Evolutionary conservation across 2,329 filamentous ascomycete genomes (phyloP).

Genomic region (Aschersonia sp.): DNA sequence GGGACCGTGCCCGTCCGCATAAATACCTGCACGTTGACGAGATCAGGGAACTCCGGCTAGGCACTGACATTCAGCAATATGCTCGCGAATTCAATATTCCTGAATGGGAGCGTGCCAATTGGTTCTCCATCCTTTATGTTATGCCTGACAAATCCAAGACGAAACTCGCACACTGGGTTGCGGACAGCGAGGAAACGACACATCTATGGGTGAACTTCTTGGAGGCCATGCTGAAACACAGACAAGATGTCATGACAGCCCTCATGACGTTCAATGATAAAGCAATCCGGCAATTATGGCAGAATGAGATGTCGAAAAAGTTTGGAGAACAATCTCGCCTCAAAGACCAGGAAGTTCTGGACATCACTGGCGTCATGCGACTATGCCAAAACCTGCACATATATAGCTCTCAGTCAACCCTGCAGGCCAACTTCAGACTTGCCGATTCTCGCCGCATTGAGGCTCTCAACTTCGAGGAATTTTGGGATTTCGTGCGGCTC

Average conservation of each 20-base stretch:
- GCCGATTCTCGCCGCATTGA: conserved; percentile 53
- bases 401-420: conserved; percentile 63
- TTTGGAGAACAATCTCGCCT: conserved; percentile 35
- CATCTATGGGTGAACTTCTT: conserved; percentile 73
- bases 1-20: conserved; percentile 63
- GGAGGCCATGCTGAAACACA: conserved; percentile 69
- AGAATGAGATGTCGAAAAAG: conserved; percentile 62
- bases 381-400: conserved; percentile 87
- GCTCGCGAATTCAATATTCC: conserved; percentile 67
- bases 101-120: conserved; percentile 52
- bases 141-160: conserved; percentile 65
- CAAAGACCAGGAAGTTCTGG: conserved; percentile 53
- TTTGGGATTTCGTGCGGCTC: conserved; percentile 67
- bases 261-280: conserved; percentile 74
- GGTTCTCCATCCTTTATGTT: conserved; percentile 84
- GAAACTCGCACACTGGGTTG: conserved; percentile 80
- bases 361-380: conserved; percentile 64
- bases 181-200: conserved; percentile 57
- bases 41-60: conserved; percentile 77
- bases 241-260: conserved; percentile 81
- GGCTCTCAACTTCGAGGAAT: conserved; percentile 63
- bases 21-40: conserved; percentile 93
- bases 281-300: conserved; percentile 75
- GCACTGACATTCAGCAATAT: conserved; percentile 75
- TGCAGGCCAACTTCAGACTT: conserved; percentile 59